Conservation (phyloP, 805 yeast genomes). For the Peterozyma xylosa region DNA sequence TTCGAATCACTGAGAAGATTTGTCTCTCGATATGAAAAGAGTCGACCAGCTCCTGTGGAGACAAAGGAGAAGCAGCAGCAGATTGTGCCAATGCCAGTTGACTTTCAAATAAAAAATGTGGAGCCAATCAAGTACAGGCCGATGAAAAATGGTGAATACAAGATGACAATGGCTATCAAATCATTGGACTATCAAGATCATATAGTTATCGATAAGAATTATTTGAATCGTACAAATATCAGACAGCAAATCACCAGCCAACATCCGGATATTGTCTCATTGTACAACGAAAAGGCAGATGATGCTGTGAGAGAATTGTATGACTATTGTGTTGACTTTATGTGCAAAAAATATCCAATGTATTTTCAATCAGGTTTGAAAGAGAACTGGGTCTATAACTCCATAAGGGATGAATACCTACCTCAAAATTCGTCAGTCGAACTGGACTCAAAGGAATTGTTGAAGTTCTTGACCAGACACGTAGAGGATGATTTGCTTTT, state of each 20-base stretch:
- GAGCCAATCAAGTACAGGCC: conserved; percentile 38
- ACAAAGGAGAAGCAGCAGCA: too few species aligned
- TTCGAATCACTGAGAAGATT: too few species aligned
- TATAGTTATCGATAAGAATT: conserved; percentile 57
- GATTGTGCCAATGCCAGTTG: not conserved
- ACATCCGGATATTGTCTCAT: conserved; percentile 24
- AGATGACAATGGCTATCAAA: conserved; percentile 57
- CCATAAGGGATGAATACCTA: conserved; percentile 30
- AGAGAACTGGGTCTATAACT: conserved; percentile 23
- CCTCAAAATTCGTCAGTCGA: conserved; percentile 20
- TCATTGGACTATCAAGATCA: conserved; percentile 43
- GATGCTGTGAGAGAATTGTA: conserved; percentile 44
- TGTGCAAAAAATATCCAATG: conserved; percentile 45
- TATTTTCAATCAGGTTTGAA: conserved; percentile 29
- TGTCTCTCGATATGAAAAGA: too few species aligned
- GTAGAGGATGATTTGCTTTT: conserved; percentile 62
- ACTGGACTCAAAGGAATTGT: conserved; percentile 9
- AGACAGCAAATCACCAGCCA: conserved; percentile 26
- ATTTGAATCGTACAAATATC: conserved; percentile 34
- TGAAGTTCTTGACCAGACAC: conserved; percentile 16
- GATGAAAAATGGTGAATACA: conserved; percentile 40
- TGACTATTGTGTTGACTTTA: conserved; percentile 30
- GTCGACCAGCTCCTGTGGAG: too few species aligned
- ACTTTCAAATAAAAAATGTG: conserved; percentile 34
- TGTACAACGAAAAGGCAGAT: conserved; percentile 21